A percentile compares a stretch with the other conserved stretches of the same genome.
phyloP scores from a whole-genome alignment of 768 basidiomycete genomes.

The Suillus spraguei region DNA sequence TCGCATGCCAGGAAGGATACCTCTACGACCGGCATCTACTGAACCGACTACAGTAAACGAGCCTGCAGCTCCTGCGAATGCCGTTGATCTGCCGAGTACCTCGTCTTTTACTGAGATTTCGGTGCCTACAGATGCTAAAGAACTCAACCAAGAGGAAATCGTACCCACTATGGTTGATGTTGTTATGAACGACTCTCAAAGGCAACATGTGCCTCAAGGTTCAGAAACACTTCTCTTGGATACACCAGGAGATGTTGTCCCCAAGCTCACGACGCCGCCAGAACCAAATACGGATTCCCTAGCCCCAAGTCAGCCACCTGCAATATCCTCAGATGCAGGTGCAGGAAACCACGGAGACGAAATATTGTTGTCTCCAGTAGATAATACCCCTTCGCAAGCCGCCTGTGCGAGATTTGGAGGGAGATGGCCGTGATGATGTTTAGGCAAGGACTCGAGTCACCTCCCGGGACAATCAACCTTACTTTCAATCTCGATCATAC shows the following conservation, averaged over 20 bases:
- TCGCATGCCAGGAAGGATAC: conserved; percentile 5
- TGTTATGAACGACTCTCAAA: neutral
- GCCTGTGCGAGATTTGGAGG: conserved; percentile 16
- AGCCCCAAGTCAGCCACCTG: neutral
- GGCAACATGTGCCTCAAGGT: neutral
- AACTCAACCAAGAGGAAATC: neutral
- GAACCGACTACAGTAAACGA: neutral
- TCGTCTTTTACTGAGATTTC: neutral
- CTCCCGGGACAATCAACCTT: conserved; percentile 19
- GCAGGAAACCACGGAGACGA: neutral
- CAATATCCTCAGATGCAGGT: neutral
- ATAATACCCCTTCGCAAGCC: neutral
- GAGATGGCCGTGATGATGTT: conserved; percentile 24
- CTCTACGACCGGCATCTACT: neutral
- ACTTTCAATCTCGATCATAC: conserved; percentile 32
- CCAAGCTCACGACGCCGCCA: no score
- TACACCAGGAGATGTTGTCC: neutral
- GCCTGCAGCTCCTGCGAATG: neutral
- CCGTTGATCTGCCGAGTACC: neutral
- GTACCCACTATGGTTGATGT: neutral
- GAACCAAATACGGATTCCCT: neutral
- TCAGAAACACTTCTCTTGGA: neutral
- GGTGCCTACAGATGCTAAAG: neutral
- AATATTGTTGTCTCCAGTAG: neutral
- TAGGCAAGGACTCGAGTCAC: conserved; percentile 22